Conservation (phyloP, 176 grass and related monocot species). For the barley (Hordeum vulgare) region MorexV3_pseudomolecules_assembly NC_058520.1:146981134-146981633, state of each 20-base stretch:
- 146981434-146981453: neutral
- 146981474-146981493: neutral
- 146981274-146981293: neutral
- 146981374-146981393: neutral
- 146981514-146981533: neutral
- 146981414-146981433: neutral
- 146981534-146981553: neutral
- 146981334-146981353: neutral
- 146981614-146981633: neutral
- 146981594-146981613: neutral
- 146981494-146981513: neutral
- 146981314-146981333: neutral
- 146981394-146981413: neutral
- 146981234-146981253: neutral
- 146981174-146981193: neutral
- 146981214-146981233: neutral
- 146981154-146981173: neutral
- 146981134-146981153: neutral
- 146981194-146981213: neutral
- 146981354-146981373: neutral
- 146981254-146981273: neutral
- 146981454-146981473: neutral
- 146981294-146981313: neutral
- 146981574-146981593: neutral
- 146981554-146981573: neutral